A percentile compares a stretch with the other conserved stretches of the same genome.
phyloP scores from a whole-genome alignment of 2,329 filamentous ascomycete genomes.

The Mycosphaerella sp. region DNA sequence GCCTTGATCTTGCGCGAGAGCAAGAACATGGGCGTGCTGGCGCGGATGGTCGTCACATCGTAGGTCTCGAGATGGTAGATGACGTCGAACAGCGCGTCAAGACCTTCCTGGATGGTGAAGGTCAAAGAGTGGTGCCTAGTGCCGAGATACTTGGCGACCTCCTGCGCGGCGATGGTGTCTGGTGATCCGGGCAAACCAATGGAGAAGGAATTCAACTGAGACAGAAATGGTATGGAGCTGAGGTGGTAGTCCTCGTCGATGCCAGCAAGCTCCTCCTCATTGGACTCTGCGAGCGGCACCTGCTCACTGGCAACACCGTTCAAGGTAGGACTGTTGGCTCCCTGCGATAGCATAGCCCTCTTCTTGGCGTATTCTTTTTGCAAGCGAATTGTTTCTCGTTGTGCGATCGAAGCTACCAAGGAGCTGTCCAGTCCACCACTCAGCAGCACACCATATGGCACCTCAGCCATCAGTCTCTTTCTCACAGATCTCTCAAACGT shows the following conservation, averaged over 20 bases:
- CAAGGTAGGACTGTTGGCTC: slow-evolving; percentile 26
- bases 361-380: slow-evolving; percentile 44
- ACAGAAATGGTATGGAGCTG: slow-evolving; percentile 82
- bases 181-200: slow-evolving; percentile 91
- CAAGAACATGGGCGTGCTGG: slow-evolving; percentile 97
- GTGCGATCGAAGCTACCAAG: slow-evolving; percentile 40
- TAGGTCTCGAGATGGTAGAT: slow-evolving; percentile 98
- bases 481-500: slow-evolving; percentile 85
- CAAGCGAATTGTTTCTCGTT: slow-evolving; percentile 18
- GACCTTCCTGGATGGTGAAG: slow-evolving; percentile 94
- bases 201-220: slow-evolving; percentile 97
- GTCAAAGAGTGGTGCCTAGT: slow-evolving; percentile 98
- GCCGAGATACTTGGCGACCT: slow-evolving; percentile 93
- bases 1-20: slow-evolving; percentile 98
- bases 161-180: slow-evolving; percentile 82
- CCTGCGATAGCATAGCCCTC: slow-evolving; percentile 36
- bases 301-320: slow-evolving; percentile 40
- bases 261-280: slow-evolving; percentile 70
- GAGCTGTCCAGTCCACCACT: slow-evolving; percentile 96
- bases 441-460: slow-evolving; percentile 91
- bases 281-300: slow-evolving; percentile 43
- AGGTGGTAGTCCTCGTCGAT: slow-evolving; percentile 90
- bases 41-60: slow-evolving; percentile 96
- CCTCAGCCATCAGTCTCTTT: slow-evolving; percentile 97
- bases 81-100: slow-evolving; percentile 94